A percentile compares a stretch with the other conserved stretches of the same genome.
These are phyloP conservation scores for Lachnellula hyalina DNA, from an alignment of 2,329 filamentous ascomycete species.

Conservation along the genomic window DNA sequence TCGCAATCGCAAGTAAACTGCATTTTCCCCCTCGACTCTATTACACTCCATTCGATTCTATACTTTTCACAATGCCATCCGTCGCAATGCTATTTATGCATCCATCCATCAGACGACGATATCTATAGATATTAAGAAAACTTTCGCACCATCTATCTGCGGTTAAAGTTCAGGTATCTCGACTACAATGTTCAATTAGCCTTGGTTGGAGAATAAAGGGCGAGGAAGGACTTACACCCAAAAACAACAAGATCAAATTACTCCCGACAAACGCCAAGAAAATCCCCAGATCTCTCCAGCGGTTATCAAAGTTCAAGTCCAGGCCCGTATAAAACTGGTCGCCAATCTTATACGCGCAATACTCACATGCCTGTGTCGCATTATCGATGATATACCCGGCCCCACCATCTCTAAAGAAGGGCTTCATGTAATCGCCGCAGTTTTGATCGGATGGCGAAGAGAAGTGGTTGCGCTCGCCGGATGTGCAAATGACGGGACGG, in stretches of 20 bases:
- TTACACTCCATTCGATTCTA: no score
- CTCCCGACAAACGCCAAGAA: conserved; percentile 69
- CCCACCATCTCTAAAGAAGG: conserved; percentile 65
- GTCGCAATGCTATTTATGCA: no score
- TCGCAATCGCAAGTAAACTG: no score
- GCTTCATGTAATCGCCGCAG: conserved; percentile 70
- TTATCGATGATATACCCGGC: conserved; percentile 67
- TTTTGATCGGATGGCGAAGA: conserved; percentile 57
- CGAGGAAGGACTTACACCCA: conserved; percentile 33
- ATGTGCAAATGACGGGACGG: conserved; percentile 54
- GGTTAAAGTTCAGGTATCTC: conserved; percentile 41
- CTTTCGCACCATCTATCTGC: conserved; percentile 29
- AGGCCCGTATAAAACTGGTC: conserved; percentile 73
- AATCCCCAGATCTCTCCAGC: conserved; percentile 83
- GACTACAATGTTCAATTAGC: conserved; percentile 20
- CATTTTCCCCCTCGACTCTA: no score
- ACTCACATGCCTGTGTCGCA: conserved; percentile 62
- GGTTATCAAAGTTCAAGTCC: conserved; percentile 57
- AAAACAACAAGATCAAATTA: conserved; percentile 63
- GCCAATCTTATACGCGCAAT: conserved; percentile 75
- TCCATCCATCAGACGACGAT: no score
- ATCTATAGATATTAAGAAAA: no score
- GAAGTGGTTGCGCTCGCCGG: conserved; percentile 63
- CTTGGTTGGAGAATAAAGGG: neutral
- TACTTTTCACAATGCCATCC: no score